Evolutionary conservation across 73 alveolate genomes (phyloP).

Genomic region (Tetrahymena borealis): DNA sequence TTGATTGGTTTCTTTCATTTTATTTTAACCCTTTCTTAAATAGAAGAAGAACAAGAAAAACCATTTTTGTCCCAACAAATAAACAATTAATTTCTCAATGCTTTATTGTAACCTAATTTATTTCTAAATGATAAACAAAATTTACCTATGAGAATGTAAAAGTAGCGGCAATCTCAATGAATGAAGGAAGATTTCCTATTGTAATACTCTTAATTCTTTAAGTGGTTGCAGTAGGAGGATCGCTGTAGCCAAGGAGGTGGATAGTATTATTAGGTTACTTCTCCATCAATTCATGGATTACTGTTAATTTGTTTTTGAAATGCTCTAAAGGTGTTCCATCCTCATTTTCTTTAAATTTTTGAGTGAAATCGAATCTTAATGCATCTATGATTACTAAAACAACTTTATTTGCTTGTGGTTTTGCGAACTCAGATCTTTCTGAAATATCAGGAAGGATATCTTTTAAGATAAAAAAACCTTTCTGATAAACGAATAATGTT

Average conservation of each 20-base stretch:
- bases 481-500: background rate
- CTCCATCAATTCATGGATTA: slow-evolving; percentile 7
- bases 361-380: slow-evolving; percentile 35
- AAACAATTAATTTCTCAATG: too few species aligned
- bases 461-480: background rate
- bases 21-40: too few species aligned
- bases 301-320: slow-evolving; percentile 5
- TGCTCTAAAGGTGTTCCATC: background rate
- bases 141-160: slow-evolving; percentile 15
- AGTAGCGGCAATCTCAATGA: slow-evolving; percentile 53
- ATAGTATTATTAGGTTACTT: slow-evolving; percentile 36
- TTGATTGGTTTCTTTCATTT: too few species aligned
- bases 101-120: too few species aligned
- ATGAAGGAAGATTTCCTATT: slow-evolving; percentile 61
- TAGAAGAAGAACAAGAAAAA: too few species aligned
- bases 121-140: background rate
- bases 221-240: slow-evolving; percentile 66
- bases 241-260: slow-evolving; percentile 27
- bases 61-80: too few species aligned
- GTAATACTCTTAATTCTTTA: slow-evolving; percentile 52
- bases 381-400: slow-evolving; percentile 34
- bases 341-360: background rate
- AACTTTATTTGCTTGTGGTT: background rate
- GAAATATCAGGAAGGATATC: background rate
- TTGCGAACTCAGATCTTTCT: background rate